Base-by-base conservation (phyloP, 495 filamentous ascomycete species). In the Penicilliopsis zonata region DNA sequence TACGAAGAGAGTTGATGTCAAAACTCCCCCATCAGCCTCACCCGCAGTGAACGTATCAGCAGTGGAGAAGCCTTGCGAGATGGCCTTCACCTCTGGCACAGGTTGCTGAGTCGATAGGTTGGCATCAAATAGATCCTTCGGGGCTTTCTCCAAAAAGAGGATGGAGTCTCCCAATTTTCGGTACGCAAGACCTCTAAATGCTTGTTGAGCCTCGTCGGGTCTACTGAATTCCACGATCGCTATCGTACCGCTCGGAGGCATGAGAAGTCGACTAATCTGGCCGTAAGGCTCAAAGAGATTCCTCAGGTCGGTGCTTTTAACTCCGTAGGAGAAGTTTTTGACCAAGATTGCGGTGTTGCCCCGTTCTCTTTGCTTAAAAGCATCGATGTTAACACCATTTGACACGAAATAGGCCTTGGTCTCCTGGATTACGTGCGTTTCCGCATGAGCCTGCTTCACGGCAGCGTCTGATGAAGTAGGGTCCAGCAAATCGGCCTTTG, bases 351-450 rank as follows among this genome's bases (percentile, higher is more conserved):
- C 74, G 7, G 74, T 85, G 55, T 94, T 86, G 26, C 86, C 88
- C 42, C 86, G 74, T 41, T 85, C 71, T 26, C 73, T 69, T 21
- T 69, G 74, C 51, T 86, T 86, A 59, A 99, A 96, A 6, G 87
- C 77, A 35, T 94, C 72, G 13, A 99, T 65, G 51, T 95, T 83
- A 5, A 96, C 82, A 13, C 90, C 90, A 33, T 94, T 79, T 5
- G 76, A 63, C 15, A 69, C 61, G 46, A 99, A 94, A 55, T 87
- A 99, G 9, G 74, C 61, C 50, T 94, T 96, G 0, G 88, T 93
- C 50, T 96, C 92, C 61, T 93, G 83, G 38, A 99, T 95, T 31
- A 94, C 70, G 41, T 87, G 81, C 13, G 92, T 95, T 60, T 99
- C 90, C 22, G 92, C 90, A 52, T 93, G 82, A 23, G 90, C 90